Base-by-base conservation (phyloP, 192 early-diverging fungal species). In the Gryganskiella cystojenkinii region DNA sequence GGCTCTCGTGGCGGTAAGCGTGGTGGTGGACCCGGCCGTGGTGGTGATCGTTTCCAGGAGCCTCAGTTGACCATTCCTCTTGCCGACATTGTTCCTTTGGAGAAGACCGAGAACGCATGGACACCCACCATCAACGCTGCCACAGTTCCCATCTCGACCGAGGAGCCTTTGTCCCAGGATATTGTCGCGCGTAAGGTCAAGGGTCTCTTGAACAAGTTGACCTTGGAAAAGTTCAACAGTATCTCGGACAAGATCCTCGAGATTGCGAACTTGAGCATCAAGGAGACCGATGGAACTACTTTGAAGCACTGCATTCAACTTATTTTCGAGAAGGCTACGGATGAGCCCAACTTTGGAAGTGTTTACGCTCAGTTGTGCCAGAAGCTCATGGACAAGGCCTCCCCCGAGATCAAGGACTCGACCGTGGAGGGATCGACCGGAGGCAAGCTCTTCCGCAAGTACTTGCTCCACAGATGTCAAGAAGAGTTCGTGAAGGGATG, bases 191-290 rank as follows among this genome's bases (percentile, higher is more conserved):
- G 93, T 28, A 93, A 95, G 88, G 90, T 93, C 19, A 94, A 93
- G 84, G 88, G 89, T 62, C 83, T 97, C 20, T 85, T 99, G 60
- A 99, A 99, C 89, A 99, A 99, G 88, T 82, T 99, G 61, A 97
- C 98, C 3, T 82, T 94, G 0, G 98, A 99, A 71, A 96, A 94
- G 82, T 99, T 99, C 74, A 94, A 95, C 31, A 74, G 81, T 15
- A 90, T 99, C 27, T 90, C 92, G 6, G 85, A 88, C 62, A 91
- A 99, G 81, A 92, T 99, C 51, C 75, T 95, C 30, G 83, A 87
- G 22, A 88, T 89, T 79, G 94, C 91, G 24, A 92, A 95, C 60
- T 84, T 89, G 62, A 90, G 86, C 9, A 79, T 81, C 68, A 85
- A 86, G 56, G 89, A 91, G 80, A 84, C 72, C 8, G 87, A 93